Evolutionary conservation across 2,329 filamentous ascomycete species (phyloP).

Genomic region (Diaporthe citri): DNA sequence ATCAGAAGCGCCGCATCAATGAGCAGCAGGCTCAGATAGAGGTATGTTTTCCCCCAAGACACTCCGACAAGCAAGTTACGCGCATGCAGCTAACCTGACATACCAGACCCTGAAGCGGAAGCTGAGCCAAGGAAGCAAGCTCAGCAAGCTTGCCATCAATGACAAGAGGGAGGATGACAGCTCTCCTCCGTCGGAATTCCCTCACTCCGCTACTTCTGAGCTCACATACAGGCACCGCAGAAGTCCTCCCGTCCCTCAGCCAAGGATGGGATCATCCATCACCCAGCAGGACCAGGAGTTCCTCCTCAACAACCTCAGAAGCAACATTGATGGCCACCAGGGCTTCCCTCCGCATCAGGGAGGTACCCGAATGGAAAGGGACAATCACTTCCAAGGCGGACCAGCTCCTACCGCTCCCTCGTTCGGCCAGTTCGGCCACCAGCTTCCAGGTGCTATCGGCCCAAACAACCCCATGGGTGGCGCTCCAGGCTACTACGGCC

Average conservation of each 20-base stretch:
- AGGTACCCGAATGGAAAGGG: constrained; percentile 14
- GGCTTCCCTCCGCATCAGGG: background rate
- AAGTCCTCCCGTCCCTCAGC: constrained; percentile 2
- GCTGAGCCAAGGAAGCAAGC: constrained; percentile 28
- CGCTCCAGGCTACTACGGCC: constrained; percentile 21
- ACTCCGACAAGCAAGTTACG: rapidly evolving
- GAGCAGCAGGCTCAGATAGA: constrained; percentile 40
- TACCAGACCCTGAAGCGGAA: constrained; percentile 36
- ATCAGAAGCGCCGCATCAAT: constrained; percentile 40
- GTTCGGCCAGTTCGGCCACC: constrained; percentile 22
- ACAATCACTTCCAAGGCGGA: constrained; percentile 10
- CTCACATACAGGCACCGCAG: background rate
- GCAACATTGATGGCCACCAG: background rate
- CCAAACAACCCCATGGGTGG: constrained; percentile 9
- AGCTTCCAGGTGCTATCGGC: background rate
- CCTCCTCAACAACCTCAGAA: constrained; percentile 37
- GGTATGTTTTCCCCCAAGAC: constrained; percentile 3
- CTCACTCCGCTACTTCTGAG: constrained; percentile 36
- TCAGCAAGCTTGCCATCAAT: background rate
- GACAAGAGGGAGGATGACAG: constrained; percentile 13
- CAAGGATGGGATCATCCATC: constrained; percentile 28
- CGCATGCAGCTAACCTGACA: background rate
- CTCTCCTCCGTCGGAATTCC: constrained; percentile 17
- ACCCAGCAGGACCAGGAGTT: constrained; percentile 37
- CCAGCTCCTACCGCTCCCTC: constrained; percentile 3